Evolutionary conservation across 169 alveolate species (phyloP).

Genomic region (Miamiensis avidus): DNA sequence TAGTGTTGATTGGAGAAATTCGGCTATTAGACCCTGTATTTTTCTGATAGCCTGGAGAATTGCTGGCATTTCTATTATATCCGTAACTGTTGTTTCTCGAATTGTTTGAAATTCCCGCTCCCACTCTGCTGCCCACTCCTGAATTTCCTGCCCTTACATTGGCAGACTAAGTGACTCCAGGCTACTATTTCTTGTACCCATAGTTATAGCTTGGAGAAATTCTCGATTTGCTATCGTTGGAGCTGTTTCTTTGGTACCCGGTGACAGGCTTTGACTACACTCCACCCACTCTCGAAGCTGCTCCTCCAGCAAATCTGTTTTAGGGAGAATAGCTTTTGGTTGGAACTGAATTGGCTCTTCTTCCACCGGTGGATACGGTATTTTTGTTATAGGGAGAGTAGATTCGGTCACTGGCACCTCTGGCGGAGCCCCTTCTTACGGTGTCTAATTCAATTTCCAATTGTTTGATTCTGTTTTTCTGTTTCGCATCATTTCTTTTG

Average conservation of each 20-base stretch:
- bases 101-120: neutral
- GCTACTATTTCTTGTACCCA: neutral
- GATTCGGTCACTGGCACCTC: constrained; percentile 38
- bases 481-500: constrained; percentile 25
- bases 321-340: constrained; percentile 1
- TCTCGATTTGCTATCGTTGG: neutral
- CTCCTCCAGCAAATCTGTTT: neutral
- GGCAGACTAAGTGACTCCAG: neutral
- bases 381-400: constrained; percentile 41
- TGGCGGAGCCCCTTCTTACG: constrained; percentile 25
- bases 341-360: constrained; percentile 22
- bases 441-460: constrained; percentile 39
- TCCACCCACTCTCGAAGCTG: neutral
- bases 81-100: neutral
- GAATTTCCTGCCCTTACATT: constrained; percentile 6
- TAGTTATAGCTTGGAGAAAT: neutral
- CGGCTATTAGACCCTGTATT: neutral
- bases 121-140: neutral
- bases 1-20: neutral
- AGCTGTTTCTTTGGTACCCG: neutral
- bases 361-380: neutral
- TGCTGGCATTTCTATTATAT: neutral
- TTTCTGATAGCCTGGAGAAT: neutral
- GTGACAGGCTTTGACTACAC: neutral
- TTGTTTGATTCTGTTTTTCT: constrained; percentile 36